These are phyloP conservation scores for Suillus lakei DNA, from an alignment of 768 basidiomycete genomes.

Conservation along the genomic window DNA sequence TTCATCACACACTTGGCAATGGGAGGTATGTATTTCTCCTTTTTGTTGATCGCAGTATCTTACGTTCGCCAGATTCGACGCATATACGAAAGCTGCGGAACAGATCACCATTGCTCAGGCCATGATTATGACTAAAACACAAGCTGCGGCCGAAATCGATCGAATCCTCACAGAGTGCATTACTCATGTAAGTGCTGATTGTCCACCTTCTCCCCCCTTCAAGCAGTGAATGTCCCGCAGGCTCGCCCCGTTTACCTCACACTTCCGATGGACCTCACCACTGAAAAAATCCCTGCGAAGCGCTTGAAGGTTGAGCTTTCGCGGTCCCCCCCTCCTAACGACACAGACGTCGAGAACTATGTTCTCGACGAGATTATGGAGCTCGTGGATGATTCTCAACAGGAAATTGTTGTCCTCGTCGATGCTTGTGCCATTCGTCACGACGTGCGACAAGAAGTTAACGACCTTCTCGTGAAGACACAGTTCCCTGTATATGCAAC, in stretches of 20 bases:
- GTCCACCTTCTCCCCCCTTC: not conserved
- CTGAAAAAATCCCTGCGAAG: constrained; percentile 65
- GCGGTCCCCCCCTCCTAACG: constrained; percentile 53
- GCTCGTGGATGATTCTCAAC: constrained; percentile 59
- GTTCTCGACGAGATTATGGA: constrained; percentile 77
- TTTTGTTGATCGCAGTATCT: constrained; percentile 1
- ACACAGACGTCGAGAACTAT: constrained; percentile 61
- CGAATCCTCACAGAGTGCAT: constrained; percentile 74
- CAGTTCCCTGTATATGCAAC: constrained; percentile 75
- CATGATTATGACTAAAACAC: constrained; percentile 51
- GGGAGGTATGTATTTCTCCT: constrained; percentile 50
- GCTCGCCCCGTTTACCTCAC: constrained; percentile 88
- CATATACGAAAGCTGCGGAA: constrained; percentile 74
- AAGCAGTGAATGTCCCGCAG: constrained; percentile 35
- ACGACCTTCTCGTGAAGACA: constrained; percentile 65
- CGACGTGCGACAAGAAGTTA: constrained; percentile 62
- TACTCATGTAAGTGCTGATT: constrained; percentile 42
- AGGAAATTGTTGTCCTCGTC: constrained; percentile 74
- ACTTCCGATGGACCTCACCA: constrained; percentile 83
- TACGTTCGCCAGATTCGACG: constrained; percentile 63
- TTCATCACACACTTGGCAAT: constrained; percentile 91
- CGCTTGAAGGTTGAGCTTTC: constrained; percentile 65
- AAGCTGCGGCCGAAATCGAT: constrained; percentile 77
- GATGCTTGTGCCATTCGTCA: constrained; percentile 85
- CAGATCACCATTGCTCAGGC: constrained; percentile 79